A percentile compares a stretch with the other conserved stretches of the same genome.
Conservation (phyloP, 2,329 filamentous ascomycete genomes). For the Penicillium psychrosexuale region DNA sequence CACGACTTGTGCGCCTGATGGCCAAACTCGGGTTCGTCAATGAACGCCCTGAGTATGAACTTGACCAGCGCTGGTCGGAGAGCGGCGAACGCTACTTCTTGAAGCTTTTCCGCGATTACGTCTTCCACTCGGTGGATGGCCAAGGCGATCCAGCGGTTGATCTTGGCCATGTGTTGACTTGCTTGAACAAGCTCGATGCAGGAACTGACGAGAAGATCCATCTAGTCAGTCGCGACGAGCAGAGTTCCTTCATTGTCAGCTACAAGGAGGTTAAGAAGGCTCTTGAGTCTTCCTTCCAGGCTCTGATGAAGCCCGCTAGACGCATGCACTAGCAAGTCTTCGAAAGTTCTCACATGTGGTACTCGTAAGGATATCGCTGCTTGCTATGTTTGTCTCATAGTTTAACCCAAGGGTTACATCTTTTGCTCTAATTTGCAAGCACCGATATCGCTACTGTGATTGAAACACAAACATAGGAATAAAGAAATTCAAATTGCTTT, state of each 20-base stretch:
- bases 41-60: constrained; percentile 81
- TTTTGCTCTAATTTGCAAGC: constrained; percentile 2
- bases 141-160: constrained; percentile 80
- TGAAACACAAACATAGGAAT: constrained; percentile 24
- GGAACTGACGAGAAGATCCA: constrained; percentile 83
- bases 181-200: constrained; percentile 88
- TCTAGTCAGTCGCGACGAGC: constrained; percentile 83
- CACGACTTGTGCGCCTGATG: constrained; percentile 72
- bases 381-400: background rate
- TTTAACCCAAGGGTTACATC: background rate
- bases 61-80: constrained; percentile 79
- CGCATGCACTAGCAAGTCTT: constrained; percentile 32
- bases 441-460: constrained; percentile 6
- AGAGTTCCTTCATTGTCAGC: constrained; percentile 81
- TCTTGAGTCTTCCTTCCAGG: constrained; percentile 60
- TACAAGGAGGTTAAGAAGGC: constrained; percentile 81
- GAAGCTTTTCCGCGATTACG: constrained; percentile 93
- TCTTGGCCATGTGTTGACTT: constrained; percentile 80
- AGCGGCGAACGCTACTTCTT: constrained; percentile 88
- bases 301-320: constrained; percentile 48
- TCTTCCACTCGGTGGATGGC: constrained; percentile 91
- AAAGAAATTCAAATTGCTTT: constrained; percentile 18
- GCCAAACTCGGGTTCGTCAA: constrained; percentile 85
- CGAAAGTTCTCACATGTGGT: constrained; percentile 10
- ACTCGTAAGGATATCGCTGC: background rate